Conservation (phyloP, 805 yeast genomes). For the Nematodospora valgi region DNA sequence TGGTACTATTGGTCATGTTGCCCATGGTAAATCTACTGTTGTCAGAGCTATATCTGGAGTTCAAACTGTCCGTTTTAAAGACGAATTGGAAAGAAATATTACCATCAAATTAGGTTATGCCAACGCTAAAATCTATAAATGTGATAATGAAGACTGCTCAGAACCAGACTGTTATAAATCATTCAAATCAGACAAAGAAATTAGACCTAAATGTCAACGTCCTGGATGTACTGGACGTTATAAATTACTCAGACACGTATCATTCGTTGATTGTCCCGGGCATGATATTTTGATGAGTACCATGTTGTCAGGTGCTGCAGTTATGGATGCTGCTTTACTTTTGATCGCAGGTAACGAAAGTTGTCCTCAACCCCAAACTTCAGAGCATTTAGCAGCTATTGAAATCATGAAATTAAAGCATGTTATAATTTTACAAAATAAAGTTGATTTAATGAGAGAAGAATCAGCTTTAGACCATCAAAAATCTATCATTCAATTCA, state of each 20-base stretch:
- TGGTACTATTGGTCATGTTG: conserved; percentile 96
- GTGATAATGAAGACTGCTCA: conserved; percentile 80
- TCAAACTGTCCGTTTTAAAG: conserved; percentile 98
- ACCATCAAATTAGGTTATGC: conserved; percentile 99
- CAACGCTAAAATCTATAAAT: conserved; percentile 94
- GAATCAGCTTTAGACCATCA: conserved; percentile 95
- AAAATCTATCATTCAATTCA: conserved; percentile 85
- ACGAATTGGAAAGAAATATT: conserved; percentile 97
- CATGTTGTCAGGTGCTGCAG: conserved; percentile 99
- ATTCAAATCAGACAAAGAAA: conserved; percentile 91
- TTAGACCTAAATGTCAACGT: conserved; percentile 86
- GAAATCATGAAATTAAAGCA: conserved; percentile 98
- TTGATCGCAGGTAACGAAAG: conserved; percentile 98
- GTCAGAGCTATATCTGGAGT: conserved; percentile 97
- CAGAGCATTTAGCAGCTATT: conserved; percentile 98
- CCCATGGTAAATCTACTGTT: conserved; percentile 92
- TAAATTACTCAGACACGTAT: conserved; percentile 89
- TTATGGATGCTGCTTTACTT: conserved; percentile 98
- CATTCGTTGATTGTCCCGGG: conserved; percentile 99
- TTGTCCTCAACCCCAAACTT: conserved; percentile 99
- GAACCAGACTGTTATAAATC: conserved; percentile 95
- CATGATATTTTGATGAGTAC: conserved; percentile 99
- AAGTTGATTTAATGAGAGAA: conserved; percentile 98
- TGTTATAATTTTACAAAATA: conserved; percentile 93
- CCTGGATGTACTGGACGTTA: conserved; percentile 89